Conservation (phyloP, 305 asterid genomes). For the Vinca major region DNA sequence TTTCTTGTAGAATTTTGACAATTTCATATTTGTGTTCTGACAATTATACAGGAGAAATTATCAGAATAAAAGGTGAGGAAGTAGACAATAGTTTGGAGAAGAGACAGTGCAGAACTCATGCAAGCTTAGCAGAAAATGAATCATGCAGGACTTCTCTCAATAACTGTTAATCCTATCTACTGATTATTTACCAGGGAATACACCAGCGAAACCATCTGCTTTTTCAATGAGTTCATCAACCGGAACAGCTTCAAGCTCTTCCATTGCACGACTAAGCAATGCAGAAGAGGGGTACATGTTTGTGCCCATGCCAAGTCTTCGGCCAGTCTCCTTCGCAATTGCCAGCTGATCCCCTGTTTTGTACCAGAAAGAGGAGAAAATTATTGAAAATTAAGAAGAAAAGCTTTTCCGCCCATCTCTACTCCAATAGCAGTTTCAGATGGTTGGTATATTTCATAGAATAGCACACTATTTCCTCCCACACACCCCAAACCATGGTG, state of each 20-base stretch:
- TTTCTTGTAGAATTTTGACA: conserved; percentile 24
- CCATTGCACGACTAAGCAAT: conserved; percentile 23
- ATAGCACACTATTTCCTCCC: not conserved
- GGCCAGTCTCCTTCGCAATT: conserved; percentile 30
- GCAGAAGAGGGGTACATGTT: conserved; percentile 28
- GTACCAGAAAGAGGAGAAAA: not conserved
- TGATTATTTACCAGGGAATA: conserved; percentile 23
- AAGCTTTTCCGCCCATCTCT: not conserved
- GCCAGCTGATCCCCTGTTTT: conserved; percentile 28
- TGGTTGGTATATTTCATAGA: not conserved
- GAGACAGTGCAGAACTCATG: not conserved
- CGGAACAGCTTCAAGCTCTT: conserved; percentile 22
- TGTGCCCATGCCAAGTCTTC: conserved; percentile 32
- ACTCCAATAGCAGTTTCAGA: not conserved
- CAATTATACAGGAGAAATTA: not conserved
- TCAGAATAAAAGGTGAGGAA: conserved; percentile 1
- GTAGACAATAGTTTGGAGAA: not conserved
- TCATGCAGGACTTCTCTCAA: not conserved
- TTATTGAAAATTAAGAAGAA: not conserved
- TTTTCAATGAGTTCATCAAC: conserved; percentile 20
- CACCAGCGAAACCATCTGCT: conserved; percentile 25
- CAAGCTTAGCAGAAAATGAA: not conserved
- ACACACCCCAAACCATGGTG: no score
- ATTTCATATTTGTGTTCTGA: conserved; percentile 29
- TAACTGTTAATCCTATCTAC: not conserved